phyloP scores from a whole-genome alignment of 306 rosid species.

The Vigna hirtella region DNA sequence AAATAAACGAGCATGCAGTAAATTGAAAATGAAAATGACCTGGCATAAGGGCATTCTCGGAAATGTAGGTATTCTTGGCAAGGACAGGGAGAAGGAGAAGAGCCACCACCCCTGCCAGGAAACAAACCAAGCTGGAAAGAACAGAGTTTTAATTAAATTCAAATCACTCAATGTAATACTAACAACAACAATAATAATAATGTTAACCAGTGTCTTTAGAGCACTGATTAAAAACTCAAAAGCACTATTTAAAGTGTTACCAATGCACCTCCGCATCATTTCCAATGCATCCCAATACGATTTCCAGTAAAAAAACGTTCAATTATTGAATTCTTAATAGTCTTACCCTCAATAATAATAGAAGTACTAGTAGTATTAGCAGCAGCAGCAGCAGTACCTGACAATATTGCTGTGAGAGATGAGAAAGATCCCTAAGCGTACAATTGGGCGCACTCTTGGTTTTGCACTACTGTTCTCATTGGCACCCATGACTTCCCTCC shows the following conservation, averaged over 20 bases:
- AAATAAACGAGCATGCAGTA: background rate
- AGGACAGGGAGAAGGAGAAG: slow-evolving; percentile 86
- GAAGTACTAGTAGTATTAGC: too few relatives aligned
- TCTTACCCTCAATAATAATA: background rate
- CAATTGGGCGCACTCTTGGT: slow-evolving; percentile 66
- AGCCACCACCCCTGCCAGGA: slow-evolving; percentile 73
- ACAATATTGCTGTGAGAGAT: slow-evolving; percentile 76
- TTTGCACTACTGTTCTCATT: slow-evolving; percentile 45
- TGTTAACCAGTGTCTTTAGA: background rate
- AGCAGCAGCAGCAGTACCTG: slow-evolving; percentile 48
- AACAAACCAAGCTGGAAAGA: slow-evolving; percentile 66
- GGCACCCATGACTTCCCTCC: slow-evolving; percentile 47
- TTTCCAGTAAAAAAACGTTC: background rate
- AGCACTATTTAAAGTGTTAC: background rate
- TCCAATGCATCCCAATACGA: background rate
- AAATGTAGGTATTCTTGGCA: slow-evolving; percentile 90
- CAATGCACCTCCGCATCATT: background rate
- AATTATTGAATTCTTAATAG: background rate
- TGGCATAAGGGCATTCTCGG: slow-evolving; percentile 98
- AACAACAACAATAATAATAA: background rate
- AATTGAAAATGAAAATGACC: slow-evolving; percentile 49
- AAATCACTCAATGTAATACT: background rate
- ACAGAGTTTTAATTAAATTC: background rate
- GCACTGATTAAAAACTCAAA: background rate
- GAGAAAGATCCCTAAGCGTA: slow-evolving; percentile 71